Evolutionary conservation across 495 filamentous ascomycete genomes (phyloP), one percentile per base, ranked within the genome.

Genomic region (Trichocladium uniseriatum): DNA sequence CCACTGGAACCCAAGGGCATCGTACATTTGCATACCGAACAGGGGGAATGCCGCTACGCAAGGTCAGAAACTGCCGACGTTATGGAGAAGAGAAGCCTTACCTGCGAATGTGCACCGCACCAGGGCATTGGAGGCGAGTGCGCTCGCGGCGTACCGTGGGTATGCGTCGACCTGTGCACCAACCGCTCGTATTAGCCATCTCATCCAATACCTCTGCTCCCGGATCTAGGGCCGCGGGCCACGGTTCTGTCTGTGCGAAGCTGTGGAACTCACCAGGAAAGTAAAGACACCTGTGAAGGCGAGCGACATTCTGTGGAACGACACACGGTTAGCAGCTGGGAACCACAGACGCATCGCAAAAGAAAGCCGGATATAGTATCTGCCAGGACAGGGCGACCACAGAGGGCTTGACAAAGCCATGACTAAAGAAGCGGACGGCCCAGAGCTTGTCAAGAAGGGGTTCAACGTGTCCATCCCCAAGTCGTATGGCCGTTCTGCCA

Each of bases 231-330:
- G 35, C 43, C 43, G 42, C 6, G 22, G 10, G 28, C 42, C 46
- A 14, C 38, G 29, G 39, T n/a, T 36, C 29, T 24, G 42, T 52
- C 47, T 49, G 55, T 58, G 48, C 43, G 42, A 21, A 19, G 35
- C 16, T 24, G 48, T 51, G 32, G 43, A 34, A 71, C 72, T 61
- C 58, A 75, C 72, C 43, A 96, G 71, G 68, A 95, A 96, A 20
- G 90, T 95, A 65, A 96, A 97, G 55, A 95, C 77, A 13, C 89
- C 90, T 13, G 80, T 80, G 65, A 86, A 96, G 18, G 85, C 84
- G 8, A 89, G 67, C 40, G 89, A 72, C 29, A 79, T 87, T n/a
- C 86, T 87, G 63, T 40, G 56, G 49, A 50, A 49, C 34, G 40
- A 45, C 35, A 19, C 53, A 48, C 56, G 57, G 62, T 69, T 60